phyloP scores from a whole-genome alignment of 2,329 filamentous ascomycete genomes.

The Colletotrichum caudatum region DNA sequence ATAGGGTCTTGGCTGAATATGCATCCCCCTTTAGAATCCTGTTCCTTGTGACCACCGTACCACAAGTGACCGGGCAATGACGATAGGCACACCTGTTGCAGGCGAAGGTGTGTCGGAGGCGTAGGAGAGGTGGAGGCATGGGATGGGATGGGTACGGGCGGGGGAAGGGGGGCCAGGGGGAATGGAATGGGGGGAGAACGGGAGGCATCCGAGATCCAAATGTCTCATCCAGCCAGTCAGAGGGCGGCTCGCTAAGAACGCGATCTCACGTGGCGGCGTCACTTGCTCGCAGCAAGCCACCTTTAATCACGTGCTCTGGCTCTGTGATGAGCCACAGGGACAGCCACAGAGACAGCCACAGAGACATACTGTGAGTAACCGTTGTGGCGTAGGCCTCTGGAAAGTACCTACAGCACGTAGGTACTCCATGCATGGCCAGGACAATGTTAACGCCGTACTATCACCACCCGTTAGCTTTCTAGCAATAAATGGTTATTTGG shows the following conservation, averaged over 20 bases:
- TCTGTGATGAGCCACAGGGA: no score
- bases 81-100: conserved; percentile 34
- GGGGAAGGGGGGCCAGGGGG: background rate
- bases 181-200: conserved; percentile 5
- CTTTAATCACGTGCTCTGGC: background rate
- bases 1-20: conserved; percentile 26
- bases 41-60: conserved; percentile 27
- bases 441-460: background rate
- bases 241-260: background rate
- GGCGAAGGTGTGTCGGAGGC: conserved; percentile 35
- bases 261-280: conserved; percentile 5
- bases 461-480: background rate
- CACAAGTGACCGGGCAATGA: conserved; percentile 29
- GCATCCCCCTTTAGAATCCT: background rate
- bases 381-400: background rate
- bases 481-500: fast-evolving
- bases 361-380: background rate
- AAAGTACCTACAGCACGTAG: no score
- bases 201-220: conserved; percentile 25
- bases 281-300: background rate
- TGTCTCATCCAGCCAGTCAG: background rate
- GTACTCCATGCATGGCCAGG: no score
- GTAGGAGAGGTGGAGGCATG: conserved; percentile 23
- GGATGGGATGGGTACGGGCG: background rate
- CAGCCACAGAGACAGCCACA: no score